Percentiles rank a stretch among this genome's conserved stretches.
These are phyloP conservation scores for Waltergamsia citrina DNA, from an alignment of 2,329 filamentous ascomycete genomes.

Conservation along the genomic window DNA sequence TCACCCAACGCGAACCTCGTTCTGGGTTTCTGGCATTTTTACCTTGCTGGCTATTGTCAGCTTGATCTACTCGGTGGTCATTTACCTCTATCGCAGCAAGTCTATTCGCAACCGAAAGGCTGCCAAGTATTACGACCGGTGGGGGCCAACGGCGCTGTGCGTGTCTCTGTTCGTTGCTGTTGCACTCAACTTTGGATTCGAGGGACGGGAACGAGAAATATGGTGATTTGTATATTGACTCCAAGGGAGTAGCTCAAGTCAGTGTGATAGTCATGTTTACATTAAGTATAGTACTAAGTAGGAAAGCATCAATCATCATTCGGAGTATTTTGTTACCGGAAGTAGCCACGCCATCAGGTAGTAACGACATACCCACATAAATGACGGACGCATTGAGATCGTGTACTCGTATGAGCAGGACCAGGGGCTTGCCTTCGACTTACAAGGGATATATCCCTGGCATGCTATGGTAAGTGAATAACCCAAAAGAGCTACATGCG, in stretches of 20 bases:
- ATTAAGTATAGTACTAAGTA: too few species aligned
- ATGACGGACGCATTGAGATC: too few species aligned
- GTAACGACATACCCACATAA: too few species aligned
- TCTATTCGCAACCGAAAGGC: constrained; percentile 76
- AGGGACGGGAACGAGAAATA: constrained; percentile 52
- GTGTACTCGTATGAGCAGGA: too few species aligned
- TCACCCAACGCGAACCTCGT: constrained; percentile 45
- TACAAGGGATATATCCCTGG: too few species aligned
- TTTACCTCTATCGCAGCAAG: constrained; percentile 82
- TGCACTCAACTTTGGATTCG: constrained; percentile 68
- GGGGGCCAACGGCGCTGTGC: constrained; percentile 74
- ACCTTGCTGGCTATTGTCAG: constrained; percentile 70
- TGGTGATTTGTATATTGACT: constrained; percentile 27
- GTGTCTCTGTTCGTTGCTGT: constrained; percentile 64
- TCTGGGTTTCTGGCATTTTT: constrained; percentile 67
- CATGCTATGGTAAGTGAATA: too few species aligned
- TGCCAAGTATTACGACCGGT: constrained; percentile 86
- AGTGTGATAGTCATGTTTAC: not conserved
- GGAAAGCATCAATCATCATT: too few species aligned
- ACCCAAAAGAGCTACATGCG: too few species aligned
- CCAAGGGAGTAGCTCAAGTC: too few species aligned
- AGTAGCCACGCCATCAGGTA: too few species aligned
- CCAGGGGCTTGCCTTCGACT: too few species aligned
- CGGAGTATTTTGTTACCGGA: too few species aligned
- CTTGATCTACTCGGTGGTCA: constrained; percentile 71